Evolutionary conservation across 2,329 filamentous ascomycete genomes (phyloP).

Genomic region (Ophiosphaerella korrae): DNA sequence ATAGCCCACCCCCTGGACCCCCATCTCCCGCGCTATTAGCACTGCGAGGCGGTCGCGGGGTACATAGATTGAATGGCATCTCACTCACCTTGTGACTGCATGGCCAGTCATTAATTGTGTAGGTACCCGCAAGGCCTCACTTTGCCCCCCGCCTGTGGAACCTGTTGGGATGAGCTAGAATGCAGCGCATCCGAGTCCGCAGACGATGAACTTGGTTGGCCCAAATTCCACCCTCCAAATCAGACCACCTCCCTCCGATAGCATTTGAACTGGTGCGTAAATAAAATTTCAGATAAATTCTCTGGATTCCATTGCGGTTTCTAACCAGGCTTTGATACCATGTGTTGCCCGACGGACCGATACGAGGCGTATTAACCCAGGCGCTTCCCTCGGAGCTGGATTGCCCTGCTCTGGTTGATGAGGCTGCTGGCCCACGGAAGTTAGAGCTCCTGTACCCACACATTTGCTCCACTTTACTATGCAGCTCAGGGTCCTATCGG

Average conservation of each 20-base stretch:
- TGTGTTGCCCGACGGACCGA: constrained; percentile 17
- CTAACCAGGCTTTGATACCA: neutral
- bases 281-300: too few species aligned
- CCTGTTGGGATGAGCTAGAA: too few species aligned
- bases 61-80: constrained; percentile 43
- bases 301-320: neutral
- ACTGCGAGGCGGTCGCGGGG: constrained; percentile 36
- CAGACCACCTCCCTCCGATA: too few species aligned
- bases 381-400: constrained; percentile 15
- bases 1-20: constrained; percentile 32
- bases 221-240: too few species aligned
- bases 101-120: too few species aligned
- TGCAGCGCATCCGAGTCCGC: too few species aligned
- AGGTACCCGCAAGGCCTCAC: neutral
- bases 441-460: neutral
- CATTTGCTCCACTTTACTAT: constrained; percentile 3
- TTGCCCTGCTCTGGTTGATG: constrained; percentile 8
- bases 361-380: constrained; percentile 11
- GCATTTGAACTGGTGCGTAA: too few species aligned
- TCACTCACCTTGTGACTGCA: too few species aligned
- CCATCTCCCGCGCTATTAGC: constrained; percentile 30
- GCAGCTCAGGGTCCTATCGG: constrained; percentile 3
- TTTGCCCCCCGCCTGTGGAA: constrained; percentile 14
- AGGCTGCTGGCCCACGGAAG: constrained; percentile 16
- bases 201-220: too few species aligned